phyloP scores from a whole-genome alignment of 768 basidiomycete genomes.

The Tubosaeta sp. region DNA sequence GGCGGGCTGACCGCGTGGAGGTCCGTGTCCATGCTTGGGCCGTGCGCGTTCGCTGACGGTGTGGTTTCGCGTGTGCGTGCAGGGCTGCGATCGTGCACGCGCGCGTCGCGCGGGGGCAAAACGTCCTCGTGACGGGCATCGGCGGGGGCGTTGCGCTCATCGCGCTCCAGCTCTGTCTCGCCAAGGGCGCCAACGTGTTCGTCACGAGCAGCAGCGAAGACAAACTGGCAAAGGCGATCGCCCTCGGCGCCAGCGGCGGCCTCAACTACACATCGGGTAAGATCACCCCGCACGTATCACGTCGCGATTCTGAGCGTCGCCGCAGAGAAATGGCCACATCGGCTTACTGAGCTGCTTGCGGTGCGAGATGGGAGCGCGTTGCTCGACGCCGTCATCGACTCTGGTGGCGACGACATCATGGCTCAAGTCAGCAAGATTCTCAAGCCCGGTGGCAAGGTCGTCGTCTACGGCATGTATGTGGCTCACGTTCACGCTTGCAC shows the following conservation, averaged over 20 bases:
- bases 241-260: constrained; percentile 73
- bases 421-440: constrained; percentile 44
- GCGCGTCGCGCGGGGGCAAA: constrained; percentile 56
- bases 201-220: constrained; percentile 69
- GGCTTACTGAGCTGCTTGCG: constrained; percentile 42
- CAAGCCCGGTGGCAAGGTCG: constrained; percentile 53
- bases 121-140: constrained; percentile 76
- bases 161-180: constrained; percentile 71
- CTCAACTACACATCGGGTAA: constrained; percentile 65
- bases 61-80: background rate
- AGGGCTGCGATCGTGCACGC: constrained; percentile 70
- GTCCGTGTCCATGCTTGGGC: constrained; percentile 32
- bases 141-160: constrained; percentile 82
- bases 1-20: constrained; percentile 83
- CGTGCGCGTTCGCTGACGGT: background rate
- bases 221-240: constrained; percentile 64
- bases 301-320: background rate
- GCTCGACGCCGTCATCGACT: constrained; percentile 65
- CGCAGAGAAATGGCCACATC: constrained; percentile 50
- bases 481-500: background rate
- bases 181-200: constrained; percentile 74
- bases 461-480: constrained; percentile 62
- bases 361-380: constrained; percentile 21
- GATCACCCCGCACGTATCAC: background rate
- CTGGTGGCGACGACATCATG: constrained; percentile 65